Conservation (phyloP, 208 protist genomes). For the Angomonas ambiguus region DNA sequence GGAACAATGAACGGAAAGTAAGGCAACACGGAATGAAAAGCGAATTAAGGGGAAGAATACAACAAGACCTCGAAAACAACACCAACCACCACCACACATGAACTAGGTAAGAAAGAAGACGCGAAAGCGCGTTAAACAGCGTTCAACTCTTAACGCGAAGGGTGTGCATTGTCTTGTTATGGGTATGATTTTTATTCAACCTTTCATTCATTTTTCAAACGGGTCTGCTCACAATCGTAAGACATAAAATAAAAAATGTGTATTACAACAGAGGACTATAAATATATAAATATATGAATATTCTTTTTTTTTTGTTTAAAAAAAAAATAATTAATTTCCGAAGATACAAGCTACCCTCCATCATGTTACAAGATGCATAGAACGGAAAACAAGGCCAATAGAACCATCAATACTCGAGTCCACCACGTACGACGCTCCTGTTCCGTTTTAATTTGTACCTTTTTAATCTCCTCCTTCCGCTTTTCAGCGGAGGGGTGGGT, state of each 20-base stretch:
- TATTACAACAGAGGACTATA: no score
- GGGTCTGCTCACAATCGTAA: no score
- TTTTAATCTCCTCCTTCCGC: constrained; percentile 22
- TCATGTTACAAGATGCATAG: constrained; percentile 67
- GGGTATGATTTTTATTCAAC: not conserved
- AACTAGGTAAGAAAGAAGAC: constrained; percentile 1
- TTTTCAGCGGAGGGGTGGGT: constrained; percentile 34
- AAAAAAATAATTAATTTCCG: no score
- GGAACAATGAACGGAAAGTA: not conserved
- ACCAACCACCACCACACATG: not conserved
- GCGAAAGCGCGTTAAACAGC: not conserved
- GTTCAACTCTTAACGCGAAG: not conserved
- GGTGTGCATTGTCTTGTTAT: not conserved
- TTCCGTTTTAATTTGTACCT: constrained; percentile 29
- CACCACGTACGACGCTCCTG: constrained; percentile 55
- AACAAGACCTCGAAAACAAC: not conserved
- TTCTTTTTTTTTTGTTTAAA: no score
- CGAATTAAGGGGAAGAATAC: not conserved
- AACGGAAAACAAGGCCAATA: constrained; percentile 60
- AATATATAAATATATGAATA: no score
- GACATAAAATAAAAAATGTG: no score
- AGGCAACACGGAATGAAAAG: not conserved
- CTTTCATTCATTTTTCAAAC: not conserved
- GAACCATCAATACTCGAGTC: constrained; percentile 48
- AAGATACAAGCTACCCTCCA: no score